Conservation (phyloP, 2,329 filamentous ascomycete species). For the Metarhizium sp. region DNA sequence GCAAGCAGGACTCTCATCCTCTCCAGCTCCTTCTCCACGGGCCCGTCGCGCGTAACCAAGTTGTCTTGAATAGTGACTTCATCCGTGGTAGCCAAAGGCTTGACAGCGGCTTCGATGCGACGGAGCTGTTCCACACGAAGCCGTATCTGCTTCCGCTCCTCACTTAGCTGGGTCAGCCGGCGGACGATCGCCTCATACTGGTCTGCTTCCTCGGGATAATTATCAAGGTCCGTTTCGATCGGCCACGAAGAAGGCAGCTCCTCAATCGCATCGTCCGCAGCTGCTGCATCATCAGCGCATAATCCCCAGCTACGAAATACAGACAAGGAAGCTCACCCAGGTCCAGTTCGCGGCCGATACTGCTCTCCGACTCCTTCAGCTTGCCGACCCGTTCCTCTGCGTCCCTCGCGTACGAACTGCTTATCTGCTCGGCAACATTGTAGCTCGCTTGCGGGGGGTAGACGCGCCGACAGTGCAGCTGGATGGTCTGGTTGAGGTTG, state of each 20-base stretch:
- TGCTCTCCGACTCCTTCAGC: conserved; percentile 25
- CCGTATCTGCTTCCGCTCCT: conserved; percentile 21
- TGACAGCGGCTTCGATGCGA: conserved; percentile 39
- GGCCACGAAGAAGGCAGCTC: conserved; percentile 39
- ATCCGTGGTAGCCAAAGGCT: conserved; percentile 25
- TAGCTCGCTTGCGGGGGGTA: conserved; percentile 61
- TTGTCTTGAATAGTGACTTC: conserved; percentile 49
- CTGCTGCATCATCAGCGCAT: conserved; percentile 18
- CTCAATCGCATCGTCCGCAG: conserved; percentile 32
- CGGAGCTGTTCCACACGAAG: conserved; percentile 37
- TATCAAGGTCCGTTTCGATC: conserved; percentile 23
- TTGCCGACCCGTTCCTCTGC: conserved; percentile 28
- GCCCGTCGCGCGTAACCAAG: conserved; percentile 54
- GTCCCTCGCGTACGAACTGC: conserved; percentile 48
- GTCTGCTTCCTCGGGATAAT: conserved; percentile 35
- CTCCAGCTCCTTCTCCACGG: conserved; percentile 56
- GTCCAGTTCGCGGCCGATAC: conserved; percentile 32
- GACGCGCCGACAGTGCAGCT: conserved; percentile 55
- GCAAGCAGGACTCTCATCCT: conserved; percentile 55
- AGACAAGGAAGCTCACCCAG: conserved; percentile 26
- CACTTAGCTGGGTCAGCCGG: conserved; percentile 39
- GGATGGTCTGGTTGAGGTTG: conserved; percentile 51
- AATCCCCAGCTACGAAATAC: background rate
- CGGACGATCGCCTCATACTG: conserved; percentile 42
- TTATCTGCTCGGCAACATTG: conserved; percentile 65